These are phyloP conservation scores for Aspergillus felis DNA, from an alignment of 2,329 filamentous ascomycete species.

Conservation along the genomic window DNA sequence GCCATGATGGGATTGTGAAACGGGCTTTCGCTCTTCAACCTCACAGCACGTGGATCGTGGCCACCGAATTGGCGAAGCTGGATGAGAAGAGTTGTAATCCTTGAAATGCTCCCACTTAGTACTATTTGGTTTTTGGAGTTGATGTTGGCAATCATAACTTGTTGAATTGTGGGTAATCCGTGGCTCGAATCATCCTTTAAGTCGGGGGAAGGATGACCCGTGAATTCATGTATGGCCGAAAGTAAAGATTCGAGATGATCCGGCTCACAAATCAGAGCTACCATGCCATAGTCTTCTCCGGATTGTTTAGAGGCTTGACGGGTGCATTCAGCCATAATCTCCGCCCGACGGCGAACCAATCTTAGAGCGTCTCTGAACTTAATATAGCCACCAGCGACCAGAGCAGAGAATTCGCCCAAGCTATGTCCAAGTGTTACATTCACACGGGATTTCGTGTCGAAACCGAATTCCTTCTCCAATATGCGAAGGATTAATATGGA, in stretches of 20 bases:
- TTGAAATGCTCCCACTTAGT: constrained; percentile 77
- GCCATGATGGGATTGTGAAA: constrained; percentile 93
- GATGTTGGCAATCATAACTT: constrained; percentile 88
- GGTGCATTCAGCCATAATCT: constrained; percentile 78
- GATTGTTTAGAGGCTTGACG: constrained; percentile 60
- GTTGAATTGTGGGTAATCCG: constrained; percentile 71
- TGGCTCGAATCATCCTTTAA: constrained; percentile 64
- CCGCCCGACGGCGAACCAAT: constrained; percentile 72
- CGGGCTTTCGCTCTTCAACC: constrained; percentile 80
- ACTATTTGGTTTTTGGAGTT: constrained; percentile 97
- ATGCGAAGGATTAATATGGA: constrained; percentile 85
- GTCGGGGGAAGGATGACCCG: constrained; percentile 64
- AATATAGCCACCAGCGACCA: constrained; percentile 80
- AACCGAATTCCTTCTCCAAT: constrained; percentile 79
- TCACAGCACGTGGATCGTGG: constrained; percentile 83
- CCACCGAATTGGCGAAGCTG: constrained; percentile 86
- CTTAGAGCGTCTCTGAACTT: constrained; percentile 71
- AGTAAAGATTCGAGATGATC: constrained; percentile 68
- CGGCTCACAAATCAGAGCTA: constrained; percentile 84
- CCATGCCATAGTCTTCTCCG: constrained; percentile 88
- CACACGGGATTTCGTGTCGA: constrained; percentile 64
- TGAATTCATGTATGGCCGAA: constrained; percentile 71
- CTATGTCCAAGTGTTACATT: constrained; percentile 88
- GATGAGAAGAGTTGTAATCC: constrained; percentile 74
- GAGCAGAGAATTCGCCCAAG: constrained; percentile 85